Base-by-base conservation (phyloP, 202 grass and related monocot genomes). In the Panicum hallii region DNA sequence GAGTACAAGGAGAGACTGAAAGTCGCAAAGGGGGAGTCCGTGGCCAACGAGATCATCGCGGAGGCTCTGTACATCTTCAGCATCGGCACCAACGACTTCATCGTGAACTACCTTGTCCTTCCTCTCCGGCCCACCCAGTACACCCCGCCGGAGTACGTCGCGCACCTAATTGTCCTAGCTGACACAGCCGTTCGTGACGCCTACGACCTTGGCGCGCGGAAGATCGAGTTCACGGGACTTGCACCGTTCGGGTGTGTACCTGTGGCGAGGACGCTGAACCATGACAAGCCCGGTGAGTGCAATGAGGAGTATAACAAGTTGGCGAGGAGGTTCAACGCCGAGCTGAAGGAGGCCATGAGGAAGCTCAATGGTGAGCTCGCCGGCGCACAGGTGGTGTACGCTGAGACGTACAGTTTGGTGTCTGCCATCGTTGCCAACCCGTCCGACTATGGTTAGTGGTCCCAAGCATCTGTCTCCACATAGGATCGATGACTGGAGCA, bases 21-120 rank as follows among this genome's bases (percentile, higher is more conserved):
- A 77, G 4, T 8, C 0, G 89, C 82, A 23, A 86, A 74, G 61
- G 94, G 91, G 20, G 63, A 74, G 26, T 69, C 61, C 0, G 16
- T 67, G 36, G 92, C 86, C 0, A 43, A 77, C 63, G 44, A 71
- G 45, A 92, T 88, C 47, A 79, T 92, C 32, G 67, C 75, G 14
- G 90, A 90, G 67, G 90, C 94, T 16, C 50, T 94, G 2, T 90
- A 90, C 81, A 30, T 84, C 80, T 77, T 92, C 88, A 97, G 92
- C 87, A 67, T 97, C 20, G 94, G 92, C 70, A 92, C 94, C 64
- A 97, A 97, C 82, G 94, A 97, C 28, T 92, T 97, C 85, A 82
- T 97, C 20, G 57, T 86, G 28, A 94, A 94, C 68, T 97, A 97
- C 88, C 86, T 72, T 63, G 0, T 32, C 8, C 0, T 82, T 3